Base-by-base conservation (phyloP, 2,329 filamentous ascomycete genomes). In the Hypoxylon sp. region DNA sequence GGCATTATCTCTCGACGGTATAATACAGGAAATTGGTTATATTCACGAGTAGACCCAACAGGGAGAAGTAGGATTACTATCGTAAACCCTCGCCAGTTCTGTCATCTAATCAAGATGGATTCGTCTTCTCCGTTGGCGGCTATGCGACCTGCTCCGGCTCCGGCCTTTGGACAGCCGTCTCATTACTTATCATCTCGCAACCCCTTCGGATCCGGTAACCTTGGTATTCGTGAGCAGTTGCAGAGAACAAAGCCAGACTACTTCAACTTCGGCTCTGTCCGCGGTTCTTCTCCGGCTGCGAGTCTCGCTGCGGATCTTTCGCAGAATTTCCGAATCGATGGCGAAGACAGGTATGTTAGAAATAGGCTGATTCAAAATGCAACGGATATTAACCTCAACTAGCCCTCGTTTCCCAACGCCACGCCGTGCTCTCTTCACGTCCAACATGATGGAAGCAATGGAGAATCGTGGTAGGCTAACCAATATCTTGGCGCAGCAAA, bases 271-370 rank as follows among this genome's bases (percentile, higher is more conserved):
- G 94, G 93, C 78, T 87, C 91, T 57, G 85, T 93, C 75, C 89
- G 89, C 73, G 93, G 93, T 53, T 97, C 94, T 19, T 99, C 96
- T 62, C 96, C 96, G 5, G 94, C 94, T 37, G 90, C 93, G 57
- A 97, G 93, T 77, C 84, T 99, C 74, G 95, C 94, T 46, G 94
- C 94, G 69, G 96, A 99, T 82, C 87, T 98, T 75, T 98, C 94
- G 65, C 94, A 97, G 79, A 99, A 98, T 84, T 97, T 98, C 79
- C 92, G 95, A 79, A 92, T 98, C 79, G 94, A 98, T 81, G 93
- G 82, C 68, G 86, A 89, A 62, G 80, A 92, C 77, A 98, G 94
- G 95, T 98, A 85, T 74, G 87, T 83, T 67, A 69, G 70, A 59
- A 73, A 19, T 79, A 73, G 76, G 72, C 76, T 27, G 24, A 27